Evolutionary conservation across 1,139 yeast species (phyloP), one percentile per base, ranked within the genome.

Genomic region (Debaryomycetaceae sp.): DNA sequence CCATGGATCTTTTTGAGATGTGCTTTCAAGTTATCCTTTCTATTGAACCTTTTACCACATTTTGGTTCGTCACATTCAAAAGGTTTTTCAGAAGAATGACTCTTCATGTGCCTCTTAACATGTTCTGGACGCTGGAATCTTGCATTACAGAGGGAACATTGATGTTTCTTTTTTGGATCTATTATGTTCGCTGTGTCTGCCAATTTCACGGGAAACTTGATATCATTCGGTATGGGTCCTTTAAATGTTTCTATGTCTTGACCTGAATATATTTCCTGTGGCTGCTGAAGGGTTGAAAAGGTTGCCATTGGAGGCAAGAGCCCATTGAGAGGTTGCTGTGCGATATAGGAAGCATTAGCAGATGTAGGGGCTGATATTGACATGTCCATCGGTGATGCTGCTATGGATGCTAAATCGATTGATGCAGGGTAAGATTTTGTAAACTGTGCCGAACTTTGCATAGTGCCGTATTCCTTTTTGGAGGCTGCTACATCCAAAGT

Each of bases 41-140:
- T 45, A 57, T 83, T 83, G 60, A 91, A 94, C 47, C 87, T 67
- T 59, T 88, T 87, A 18, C 81, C 81, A 63, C 98, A 88, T 61
- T 79, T 78, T 35, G 78, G 75, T 57, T 79, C 71, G 41, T 81
- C 79, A 63, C 98, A 91, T 41, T 72, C 78, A 58, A 76, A 89
- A 4, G 96, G 97, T 57, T 86, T 85, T 51, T 87, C 96, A 26
- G 87, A 80, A 3, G 94, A 82, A 62, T 91, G 98, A 24, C 88
- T 80, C 53, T 94, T 75, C 79, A 85, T 72, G 59, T 91, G 98
- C 55, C 98, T 75, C 58, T 88, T 87, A 41, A 91, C 87, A 67
- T 92, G 96, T 55, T 92, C 96, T 29, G 94, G 91, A 45, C 98
- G 74, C 58, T 87, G 91, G 70, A 91, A 91, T 39, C 79, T 63